Evolutionary conservation across 139 green algal species (phyloP).

Genomic region (Chlamydomonas incerta): DNA sequence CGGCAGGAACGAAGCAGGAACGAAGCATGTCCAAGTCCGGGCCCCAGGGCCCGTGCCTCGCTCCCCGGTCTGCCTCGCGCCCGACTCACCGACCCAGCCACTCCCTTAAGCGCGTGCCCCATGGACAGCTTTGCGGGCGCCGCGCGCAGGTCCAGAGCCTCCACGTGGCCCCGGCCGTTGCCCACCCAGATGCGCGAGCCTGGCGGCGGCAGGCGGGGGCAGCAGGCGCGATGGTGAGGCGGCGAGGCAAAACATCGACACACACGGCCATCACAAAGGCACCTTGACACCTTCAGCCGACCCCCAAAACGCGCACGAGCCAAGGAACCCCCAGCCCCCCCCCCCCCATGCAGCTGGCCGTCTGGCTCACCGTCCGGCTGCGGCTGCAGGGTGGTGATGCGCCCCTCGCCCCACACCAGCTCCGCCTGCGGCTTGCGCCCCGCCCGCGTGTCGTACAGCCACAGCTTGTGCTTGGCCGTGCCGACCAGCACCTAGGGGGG

Average conservation of each 20-base stretch:
- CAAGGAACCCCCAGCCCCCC: too few relatives aligned
- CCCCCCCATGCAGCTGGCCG: too few relatives aligned
- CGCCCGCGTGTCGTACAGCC: slow-evolving; percentile 59
- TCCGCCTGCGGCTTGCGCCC: slow-evolving; percentile 75
- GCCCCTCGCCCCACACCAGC: slow-evolving; percentile 61
- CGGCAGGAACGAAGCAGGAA: too few relatives aligned
- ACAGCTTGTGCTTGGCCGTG: slow-evolving; percentile 60
- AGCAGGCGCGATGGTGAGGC: too few relatives aligned
- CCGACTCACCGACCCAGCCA: slow-evolving; percentile 20
- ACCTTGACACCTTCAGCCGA: too few relatives aligned
- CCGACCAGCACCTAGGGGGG: slow-evolving; percentile 25
- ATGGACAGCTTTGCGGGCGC: slow-evolving; percentile 37
- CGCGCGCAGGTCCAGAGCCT: slow-evolving; percentile 67
- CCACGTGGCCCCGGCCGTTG: slow-evolving; percentile 69
- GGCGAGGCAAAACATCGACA: too few relatives aligned
- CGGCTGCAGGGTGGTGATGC: slow-evolving; percentile 64
- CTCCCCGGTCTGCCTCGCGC: too few relatives aligned
- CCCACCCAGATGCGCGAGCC: slow-evolving; percentile 70
- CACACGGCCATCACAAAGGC: too few relatives aligned
- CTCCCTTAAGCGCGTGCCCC: slow-evolving; percentile 44
- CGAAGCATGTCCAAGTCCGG: too few relatives aligned
- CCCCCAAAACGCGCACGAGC: too few relatives aligned
- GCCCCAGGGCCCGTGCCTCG: too few relatives aligned
- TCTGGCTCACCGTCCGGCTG: slow-evolving; percentile 55
- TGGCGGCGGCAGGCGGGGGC: slow-evolving; percentile 1